Base-by-base conservation (phyloP, 495 filamentous ascomycete species). In the Podospora sp. region DNA sequence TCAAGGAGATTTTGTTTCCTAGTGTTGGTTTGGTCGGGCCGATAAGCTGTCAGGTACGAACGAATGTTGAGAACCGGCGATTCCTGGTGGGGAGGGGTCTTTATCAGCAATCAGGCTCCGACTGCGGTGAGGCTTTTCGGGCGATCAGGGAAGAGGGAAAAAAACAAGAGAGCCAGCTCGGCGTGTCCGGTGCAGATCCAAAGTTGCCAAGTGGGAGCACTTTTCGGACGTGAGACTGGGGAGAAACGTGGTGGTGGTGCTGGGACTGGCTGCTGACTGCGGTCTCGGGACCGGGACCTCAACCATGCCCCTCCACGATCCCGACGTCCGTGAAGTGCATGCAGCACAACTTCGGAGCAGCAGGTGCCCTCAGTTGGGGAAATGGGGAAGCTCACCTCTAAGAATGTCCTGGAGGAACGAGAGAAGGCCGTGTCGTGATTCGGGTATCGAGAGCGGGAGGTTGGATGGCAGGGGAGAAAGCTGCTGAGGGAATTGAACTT, bases 11-110 rank as follows among this genome's bases (percentile, higher is more conserved):
- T 71, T 20, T 18, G n/a, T 40, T 59, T 49, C 16, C 12, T 58
- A 57, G 29, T 22, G 62, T 33, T 68, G 69, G 68, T 74, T 69
- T 68, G 71, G 55, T 62, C 68, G 57, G 51, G 60, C 60, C 61
- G 61, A 65, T 12, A 46, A 46, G 11, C 40, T 14, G 40, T 46
- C 40, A 66, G 76, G 69, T 71, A 63, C 70, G 66, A 68, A 68
- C 71, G 74, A 68, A 52, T 65, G 60, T 69, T 26, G 56, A 33
- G 72, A 60, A 3, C 7, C 21, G n/a, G 20, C 21, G 24, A 55
- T 22, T 55, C 20, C 24, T 26, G 8, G 52, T 55, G 21, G 20
- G 52, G 21, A 22, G 21, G 21, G 53, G 18, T 35, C 12, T 58
- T 60, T 53, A 61, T 68, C 62, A 68, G 66, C 66, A 65, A 64